A percentile compares a stretch with the other conserved stretches of the same genome.
Evolutionary conservation across 805 yeast genomes (phyloP).

Genomic region (Yamadazyma sp.): DNA sequence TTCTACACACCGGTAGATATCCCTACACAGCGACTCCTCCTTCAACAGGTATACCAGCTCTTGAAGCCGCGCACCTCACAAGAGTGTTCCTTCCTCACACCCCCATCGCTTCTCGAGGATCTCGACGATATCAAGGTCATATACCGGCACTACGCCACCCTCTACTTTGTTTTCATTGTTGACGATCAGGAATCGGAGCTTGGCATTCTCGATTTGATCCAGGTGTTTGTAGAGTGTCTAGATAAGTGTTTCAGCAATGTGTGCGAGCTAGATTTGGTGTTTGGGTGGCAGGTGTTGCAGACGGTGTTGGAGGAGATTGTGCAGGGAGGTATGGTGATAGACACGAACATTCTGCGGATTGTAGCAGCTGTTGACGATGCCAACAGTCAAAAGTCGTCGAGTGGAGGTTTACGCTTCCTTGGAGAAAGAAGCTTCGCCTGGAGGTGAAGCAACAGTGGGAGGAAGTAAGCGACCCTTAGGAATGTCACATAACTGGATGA

Average conservation of each 20-base stretch:
- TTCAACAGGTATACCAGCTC: slow-evolving; percentile 79
- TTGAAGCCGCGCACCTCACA: slow-evolving; percentile 67
- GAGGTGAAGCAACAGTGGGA: too few species aligned
- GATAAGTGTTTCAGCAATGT: slow-evolving; percentile 93
- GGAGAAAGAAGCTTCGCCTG: slow-evolving; percentile 26
- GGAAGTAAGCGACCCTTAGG: too few species aligned
- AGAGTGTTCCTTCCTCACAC: slow-evolving; percentile 87
- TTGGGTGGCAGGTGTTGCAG: slow-evolving; percentile 96
- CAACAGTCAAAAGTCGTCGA: slow-evolving; percentile 44
- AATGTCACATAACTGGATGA: too few species aligned
- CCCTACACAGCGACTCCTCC: slow-evolving; percentile 72
- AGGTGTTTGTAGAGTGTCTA: slow-evolving; percentile 92
- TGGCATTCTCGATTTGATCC: slow-evolving; percentile 90
- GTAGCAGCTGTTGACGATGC: slow-evolving; percentile 82
- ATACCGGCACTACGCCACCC: slow-evolving; percentile 90
- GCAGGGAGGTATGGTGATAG: slow-evolving; percentile 98
- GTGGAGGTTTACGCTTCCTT: slow-evolving; percentile 22
- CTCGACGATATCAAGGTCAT: slow-evolving; percentile 81
- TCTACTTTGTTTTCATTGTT: slow-evolving; percentile 93
- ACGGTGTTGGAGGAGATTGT: slow-evolving; percentile 88
- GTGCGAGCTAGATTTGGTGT: slow-evolving; percentile 93
- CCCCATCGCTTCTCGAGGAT: slow-evolving; percentile 76
- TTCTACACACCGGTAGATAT: slow-evolving; percentile 91
- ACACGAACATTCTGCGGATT: slow-evolving; percentile 78
- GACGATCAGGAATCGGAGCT: slow-evolving; percentile 95